Base-by-base conservation (phyloP, 1,139 yeast species). In the Geotrichum reessii region DNA sequence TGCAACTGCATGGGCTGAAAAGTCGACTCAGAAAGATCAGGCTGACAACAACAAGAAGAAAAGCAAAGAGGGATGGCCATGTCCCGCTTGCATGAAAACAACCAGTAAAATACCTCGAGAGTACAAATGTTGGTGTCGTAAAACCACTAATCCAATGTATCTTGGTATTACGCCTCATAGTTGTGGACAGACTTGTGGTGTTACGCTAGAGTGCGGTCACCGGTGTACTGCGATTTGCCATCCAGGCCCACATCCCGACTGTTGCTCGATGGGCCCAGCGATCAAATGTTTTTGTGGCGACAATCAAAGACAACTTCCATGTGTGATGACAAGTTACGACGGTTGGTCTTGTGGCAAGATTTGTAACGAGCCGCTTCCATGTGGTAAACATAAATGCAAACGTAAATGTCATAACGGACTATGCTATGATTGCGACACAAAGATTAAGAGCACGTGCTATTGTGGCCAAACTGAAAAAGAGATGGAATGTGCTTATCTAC, bases 101-200 rank as follows among this genome's bases (percentile, higher is more conserved):
- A 80, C 80, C 56, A 71, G 70, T 17, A 76, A 75, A 60, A 75
- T 84, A 3, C 95, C 95, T 0, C 72, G 75, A 42, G 76, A 77
- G 53, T 86, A 87, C 70, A 82, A 87, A 0, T 91, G 98, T 69
- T 91, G 98, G 98, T 91, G 97, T 76, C 92, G 93, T 1, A 86
- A 87, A 66, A 81, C 80, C 2, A 74, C 81, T 21, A 82, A 87
- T 63, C 97, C 97, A 0, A 76, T 73, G 19, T 74, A 78, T 3
- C 84, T 86, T 65, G 75, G 79, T 14, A 73, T 85, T 58, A 74
- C 81, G 61, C 97, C 97, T 0, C 95, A 91, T 66, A 85, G 95
- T 59, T 92, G 98, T 77, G 97, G 97, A 5, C 91, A 87, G 71
- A 78, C 90, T 0, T 91, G 97, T 74, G 80, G 80, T 57, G 74